Base-by-base conservation (phyloP, 768 basidiomycete species). In the Roridomyces roridus region DNA sequence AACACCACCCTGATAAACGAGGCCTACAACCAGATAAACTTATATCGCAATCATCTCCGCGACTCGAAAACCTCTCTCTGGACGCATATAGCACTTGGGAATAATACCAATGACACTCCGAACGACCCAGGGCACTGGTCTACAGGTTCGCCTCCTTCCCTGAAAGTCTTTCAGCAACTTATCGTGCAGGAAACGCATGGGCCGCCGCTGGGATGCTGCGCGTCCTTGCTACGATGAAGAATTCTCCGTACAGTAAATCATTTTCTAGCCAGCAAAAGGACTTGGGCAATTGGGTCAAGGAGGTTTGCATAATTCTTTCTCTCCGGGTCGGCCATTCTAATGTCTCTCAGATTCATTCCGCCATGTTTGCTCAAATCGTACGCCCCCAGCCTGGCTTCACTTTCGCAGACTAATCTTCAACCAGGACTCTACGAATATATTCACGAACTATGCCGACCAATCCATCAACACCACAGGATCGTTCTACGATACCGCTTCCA, bases 191-290 rank as follows among this genome's bases (percentile, higher is more conserved):
- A 0, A 94, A 95, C 53, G 94, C 77, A 3, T 96, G 94, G 94
- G 94, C 90, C 0, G 91, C 92, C 0, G 89, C 86, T 17, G 94
- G 94, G 1, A 94, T 94, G 82, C 75, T 92, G 10, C 86, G 94
- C 6, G 94, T 95, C 3, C 76, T 90, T 1, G 86, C 83, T 2
- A 94, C 91, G 1, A 87, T 94, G 54, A 76, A 82, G 60, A 73
- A 82, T 28, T 90, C 90, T 0, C 72, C 79, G 45, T 91, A 77
- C 57, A 74, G 80, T 1, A 73, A 73, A 26, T 66, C 71, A 7
- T 70, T 92, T 55, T 66, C 76, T 46, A 72, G 66, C 15, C 74
- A 92, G 67, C 82, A 85, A 60, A 73, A 69, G 0, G 84, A 91
- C 53, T 77, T 94, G 8, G 74, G 74, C 1, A 70, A 68, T 17